Percentiles rank a stretch among this genome's conserved stretches.
Evolutionary conservation across 1,284 basidiomycete species (phyloP).

Genomic region (Xerocomus nothofagi): DNA sequence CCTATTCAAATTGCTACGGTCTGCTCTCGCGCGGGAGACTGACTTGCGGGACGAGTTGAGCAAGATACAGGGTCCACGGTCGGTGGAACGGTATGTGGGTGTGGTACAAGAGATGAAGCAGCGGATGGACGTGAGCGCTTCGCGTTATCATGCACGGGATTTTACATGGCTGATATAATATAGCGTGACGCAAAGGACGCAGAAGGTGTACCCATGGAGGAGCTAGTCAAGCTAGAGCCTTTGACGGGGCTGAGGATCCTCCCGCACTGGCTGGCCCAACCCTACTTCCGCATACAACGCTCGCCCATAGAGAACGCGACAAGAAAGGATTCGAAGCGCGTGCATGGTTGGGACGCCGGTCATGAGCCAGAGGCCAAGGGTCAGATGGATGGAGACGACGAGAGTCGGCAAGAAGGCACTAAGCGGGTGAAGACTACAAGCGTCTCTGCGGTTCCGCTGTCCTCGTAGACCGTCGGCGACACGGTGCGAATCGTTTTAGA

Average conservation of each 20-base stretch:
- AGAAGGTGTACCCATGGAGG: constrained; percentile 40
- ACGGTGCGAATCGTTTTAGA: neutral
- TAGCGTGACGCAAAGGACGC: constrained; percentile 47
- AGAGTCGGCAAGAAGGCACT: constrained; percentile 1
- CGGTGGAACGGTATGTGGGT: constrained; percentile 47
- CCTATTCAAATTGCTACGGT: constrained; percentile 88
- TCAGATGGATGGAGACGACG: neutral
- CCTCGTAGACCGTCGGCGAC: neutral
- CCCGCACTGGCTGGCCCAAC: constrained; percentile 86
- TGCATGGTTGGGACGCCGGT: neutral
- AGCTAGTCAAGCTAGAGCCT: constrained; percentile 50
- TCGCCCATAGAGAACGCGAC: neutral
- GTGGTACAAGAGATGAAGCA: constrained; percentile 68
- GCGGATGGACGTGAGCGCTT: constrained; percentile 58
- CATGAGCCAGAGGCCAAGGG: neutral
- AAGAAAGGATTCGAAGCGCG: constrained; percentile 13
- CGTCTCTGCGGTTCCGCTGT: neutral
- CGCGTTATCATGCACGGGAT: neutral
- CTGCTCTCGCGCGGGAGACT: constrained; percentile 66
- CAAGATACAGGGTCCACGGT: constrained; percentile 45
- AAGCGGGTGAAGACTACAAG: constrained; percentile 18
- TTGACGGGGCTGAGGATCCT: constrained; percentile 59
- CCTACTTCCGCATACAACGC: constrained; percentile 35
- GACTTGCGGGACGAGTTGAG: constrained; percentile 78
- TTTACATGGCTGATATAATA: constrained; percentile 1